Base-by-base conservation (phyloP, 345 rosid genomes). In the Sisymbrium altissimum region DNA sequence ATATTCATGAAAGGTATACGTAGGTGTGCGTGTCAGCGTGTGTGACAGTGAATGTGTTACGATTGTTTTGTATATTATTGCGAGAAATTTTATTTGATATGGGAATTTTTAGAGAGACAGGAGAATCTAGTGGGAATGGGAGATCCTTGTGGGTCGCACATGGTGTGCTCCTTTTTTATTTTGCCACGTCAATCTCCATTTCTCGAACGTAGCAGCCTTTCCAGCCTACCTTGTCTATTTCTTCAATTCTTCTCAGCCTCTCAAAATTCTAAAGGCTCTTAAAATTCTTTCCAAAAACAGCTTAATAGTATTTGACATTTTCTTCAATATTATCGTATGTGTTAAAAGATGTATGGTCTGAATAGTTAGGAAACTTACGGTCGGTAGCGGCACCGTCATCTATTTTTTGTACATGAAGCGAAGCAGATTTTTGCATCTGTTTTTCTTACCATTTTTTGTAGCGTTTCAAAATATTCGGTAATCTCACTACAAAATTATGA, bases 121-220 rank as follows among this genome's bases (percentile, higher is more conserved):
- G 19, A 63, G 65, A 55, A 33, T 70, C 43, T 33, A 35, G 66
- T 43, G 75, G 65, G 44, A 15, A 45, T 39, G 39, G 35, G 38
- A 61, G 36, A 54, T 52, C 65, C 63, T 41, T 29, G 80, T 64
- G 46, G 67, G 38, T 64, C 29, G 80, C 80, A 77, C 72, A 64
- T 70, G 71, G 66, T 48, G 7, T 70, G 71, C 44, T 64, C 9
- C 61, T 49, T 21, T 69, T 18, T 6, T 36, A 59, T 6, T 76
- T 76, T 76, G 52, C 43, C 48, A 64, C 61, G 76, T 77, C 75
- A 48, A 70, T 46, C 38, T 64, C 60, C 66, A 64, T 64, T 70
- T 69, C 10, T 64, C 36, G 27, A 61, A 77, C 80, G 65, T 77
- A 62, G 76, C 75, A 45, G 53, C 71, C 70, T 77, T 76, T 77